Evolutionary conservation across 805 yeast genomes (phyloP), one percentile per base, ranked within the genome.

Genomic region (Saccharomycopsis schoenii): DNA sequence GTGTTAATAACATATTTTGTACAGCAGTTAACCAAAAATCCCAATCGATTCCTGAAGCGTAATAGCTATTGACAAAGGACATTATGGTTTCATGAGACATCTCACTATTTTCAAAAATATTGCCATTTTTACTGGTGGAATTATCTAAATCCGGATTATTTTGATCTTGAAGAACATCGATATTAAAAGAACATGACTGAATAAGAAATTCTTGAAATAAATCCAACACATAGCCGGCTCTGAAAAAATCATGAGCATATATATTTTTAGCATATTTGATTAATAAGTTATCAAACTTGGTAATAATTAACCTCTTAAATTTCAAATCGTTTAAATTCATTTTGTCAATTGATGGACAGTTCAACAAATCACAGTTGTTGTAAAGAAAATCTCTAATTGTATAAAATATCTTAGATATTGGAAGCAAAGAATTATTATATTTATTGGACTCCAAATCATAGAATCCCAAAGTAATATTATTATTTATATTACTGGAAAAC

Each of bases 11-110:
- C 84, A 89, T 80, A 61, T 81, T 74, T 62, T 80, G 72, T 14
- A 76, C 71, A 15, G 87, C 84, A 59, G 77, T 75, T 6, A 86
- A 70, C 96, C 96, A 89, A 68, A 90, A 89, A 58, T 76, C 74
- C 94, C 96, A 89, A 72, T 86, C 81, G 25, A 88, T 71, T 9
- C 59, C 58, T 10, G 63, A 55, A 17, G 57, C 42, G 47, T 58
- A 60, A 12, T 56, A 66, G 64, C 14, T 65, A 37, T n/a, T 66
- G 51, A 36, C 60, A 11, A 51, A 37, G 14, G 37, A 36, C 14
- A 24, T 37, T 3, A 37, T 50, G 4, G n/a, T 40, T 12, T 25
- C 24, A 34, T 37, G 34, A n/a, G 36, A 40, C 41, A 25, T 25
- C 15, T 25, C 39, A 24, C 11, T 39, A 19, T 55, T 41, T 17